Evolutionary conservation across 2,329 filamentous ascomycete species (phyloP).

Genomic region (Aspergillus ochraceus): DNA sequence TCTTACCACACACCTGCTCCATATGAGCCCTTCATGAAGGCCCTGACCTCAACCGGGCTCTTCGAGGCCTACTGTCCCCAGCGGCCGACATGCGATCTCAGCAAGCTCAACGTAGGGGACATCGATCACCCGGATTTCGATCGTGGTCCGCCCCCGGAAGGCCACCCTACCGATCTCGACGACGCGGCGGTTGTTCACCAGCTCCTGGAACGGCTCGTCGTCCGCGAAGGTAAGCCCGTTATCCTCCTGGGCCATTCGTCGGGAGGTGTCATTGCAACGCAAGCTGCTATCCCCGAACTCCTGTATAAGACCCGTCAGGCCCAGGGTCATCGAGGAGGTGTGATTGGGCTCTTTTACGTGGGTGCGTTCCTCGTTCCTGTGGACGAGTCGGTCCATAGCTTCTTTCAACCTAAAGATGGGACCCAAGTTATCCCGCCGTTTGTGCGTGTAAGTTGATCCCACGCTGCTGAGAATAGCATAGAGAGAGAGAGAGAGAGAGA

Average conservation of each 20-base stretch:
- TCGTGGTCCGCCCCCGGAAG: neutral
- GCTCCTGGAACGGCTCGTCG: neutral
- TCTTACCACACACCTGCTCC: conserved; percentile 28
- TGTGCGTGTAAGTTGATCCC: conserved; percentile 20
- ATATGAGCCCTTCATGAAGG: conserved; percentile 27
- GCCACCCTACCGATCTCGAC: conserved; percentile 2
- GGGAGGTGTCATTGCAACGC: conserved; percentile 35
- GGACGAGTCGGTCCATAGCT: conserved; percentile 31
- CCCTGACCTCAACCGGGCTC: conserved; percentile 17
- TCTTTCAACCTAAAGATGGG: conserved; percentile 32
- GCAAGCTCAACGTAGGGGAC: conserved; percentile 56
- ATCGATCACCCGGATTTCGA: conserved; percentile 6
- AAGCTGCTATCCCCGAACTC: conserved; percentile 29
- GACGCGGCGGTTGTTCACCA: neutral
- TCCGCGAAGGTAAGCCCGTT: conserved; percentile 25
- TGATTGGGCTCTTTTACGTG: conserved; percentile 32
- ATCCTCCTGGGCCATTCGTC: conserved; percentile 34
- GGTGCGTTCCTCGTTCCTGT: conserved; percentile 32
- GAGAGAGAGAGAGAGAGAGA: neutral
- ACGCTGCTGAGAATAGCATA: accelerated
- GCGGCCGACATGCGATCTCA: conserved; percentile 47
- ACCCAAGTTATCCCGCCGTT: conserved; percentile 22
- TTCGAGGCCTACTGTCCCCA: conserved; percentile 37
- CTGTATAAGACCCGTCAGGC: conserved; percentile 22
- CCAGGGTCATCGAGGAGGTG: conserved; percentile 18